A percentile compares a stretch with the other conserved stretches of the same genome.
Conservation (phyloP, 2,329 filamentous ascomycete species). For the Fonsecaea erecta region DNA sequence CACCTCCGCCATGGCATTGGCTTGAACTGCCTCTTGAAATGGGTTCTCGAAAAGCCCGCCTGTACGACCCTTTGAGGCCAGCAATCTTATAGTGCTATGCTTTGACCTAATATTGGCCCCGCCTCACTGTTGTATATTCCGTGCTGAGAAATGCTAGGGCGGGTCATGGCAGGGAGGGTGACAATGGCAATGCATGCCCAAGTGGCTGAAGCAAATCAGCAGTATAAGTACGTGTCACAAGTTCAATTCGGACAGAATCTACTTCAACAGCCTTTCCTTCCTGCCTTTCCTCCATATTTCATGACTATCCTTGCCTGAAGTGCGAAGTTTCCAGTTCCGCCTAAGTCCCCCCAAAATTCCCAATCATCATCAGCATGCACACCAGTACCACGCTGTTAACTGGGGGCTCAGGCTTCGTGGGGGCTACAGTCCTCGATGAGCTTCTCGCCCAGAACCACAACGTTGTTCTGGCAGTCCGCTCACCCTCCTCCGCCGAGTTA, state of each 20-base stretch:
- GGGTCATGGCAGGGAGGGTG: too few relatives aligned
- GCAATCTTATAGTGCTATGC: not conserved
- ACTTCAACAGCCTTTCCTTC: not conserved
- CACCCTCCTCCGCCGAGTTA: slow-evolving; percentile 63
- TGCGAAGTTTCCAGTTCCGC: not conserved
- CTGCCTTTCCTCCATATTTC: not conserved
- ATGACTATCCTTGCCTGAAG: not conserved
- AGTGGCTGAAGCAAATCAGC: not conserved
- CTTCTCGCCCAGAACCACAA: slow-evolving; percentile 65
- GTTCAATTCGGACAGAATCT: not conserved
- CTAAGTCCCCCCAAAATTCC: not conserved
- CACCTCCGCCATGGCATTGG: not conserved
- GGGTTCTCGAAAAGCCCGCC: not conserved
- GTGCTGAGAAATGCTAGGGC: slow-evolving; percentile 15
- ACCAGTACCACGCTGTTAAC: slow-evolving; percentile 72
- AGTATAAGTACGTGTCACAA: not conserved
- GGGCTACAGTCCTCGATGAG: slow-evolving; percentile 78
- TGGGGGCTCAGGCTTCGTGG: slow-evolving; percentile 82
- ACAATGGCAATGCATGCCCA: not conserved
- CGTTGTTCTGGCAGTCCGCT: slow-evolving; percentile 66
- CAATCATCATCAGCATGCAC: slow-evolving; percentile 6
- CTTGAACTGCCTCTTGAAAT: not conserved
- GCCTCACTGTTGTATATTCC: not conserved
- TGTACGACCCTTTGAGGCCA: not conserved
- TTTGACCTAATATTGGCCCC: not conserved